Evolutionary conservation across 768 basidiomycete species (phyloP), one percentile per base, ranked within the genome.

Genomic region (Phanerochaete carnosa): DNA sequence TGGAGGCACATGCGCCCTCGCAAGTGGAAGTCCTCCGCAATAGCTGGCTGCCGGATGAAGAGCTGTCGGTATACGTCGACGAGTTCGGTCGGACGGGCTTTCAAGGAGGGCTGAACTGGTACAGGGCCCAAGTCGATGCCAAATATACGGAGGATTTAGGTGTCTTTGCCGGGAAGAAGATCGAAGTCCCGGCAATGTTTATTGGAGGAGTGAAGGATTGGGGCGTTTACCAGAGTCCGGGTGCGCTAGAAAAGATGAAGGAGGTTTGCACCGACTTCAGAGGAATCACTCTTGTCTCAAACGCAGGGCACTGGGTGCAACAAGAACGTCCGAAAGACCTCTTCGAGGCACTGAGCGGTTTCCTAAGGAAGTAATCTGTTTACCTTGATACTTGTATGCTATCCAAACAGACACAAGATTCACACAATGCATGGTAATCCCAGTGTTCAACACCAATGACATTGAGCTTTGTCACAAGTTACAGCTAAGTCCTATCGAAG

Each of bases 221-320:
- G 86, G 84, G 85, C 0, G 75, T 78, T n/a, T 83, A 79, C 64
- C 85, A 86, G 69, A 58, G 59, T 0, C 85, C 83, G 2, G 82
- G 82, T 0, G 79, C 75, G 1, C 60, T 73, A 32, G 78, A 81
- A 39, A 71, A 70, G 67, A 82, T 85, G 85, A 72, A 66, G 23
- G 66, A 66, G 25, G 69, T 68, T 33, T 69, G 65, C 22, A 64
- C 69, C 65, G 56, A 58, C 7, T 63, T 59, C 26, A 65, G 64
- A 8, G 68, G 64, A 39, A 75, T 85, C 32, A 76, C 84, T n/a
- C 61, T 88, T 45, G 71, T 87, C 9, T 72, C 79, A 1, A 80
- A 79, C 3, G 84, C 84, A 0, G 87, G 86, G 0, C 87, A 87
- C 69, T 86, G 86, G 86, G 83, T 81, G 19, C 84, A 83, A 67